Base-by-base conservation (phyloP, 306 rosid genomes). In the Alnus glutinosa region DNA sequence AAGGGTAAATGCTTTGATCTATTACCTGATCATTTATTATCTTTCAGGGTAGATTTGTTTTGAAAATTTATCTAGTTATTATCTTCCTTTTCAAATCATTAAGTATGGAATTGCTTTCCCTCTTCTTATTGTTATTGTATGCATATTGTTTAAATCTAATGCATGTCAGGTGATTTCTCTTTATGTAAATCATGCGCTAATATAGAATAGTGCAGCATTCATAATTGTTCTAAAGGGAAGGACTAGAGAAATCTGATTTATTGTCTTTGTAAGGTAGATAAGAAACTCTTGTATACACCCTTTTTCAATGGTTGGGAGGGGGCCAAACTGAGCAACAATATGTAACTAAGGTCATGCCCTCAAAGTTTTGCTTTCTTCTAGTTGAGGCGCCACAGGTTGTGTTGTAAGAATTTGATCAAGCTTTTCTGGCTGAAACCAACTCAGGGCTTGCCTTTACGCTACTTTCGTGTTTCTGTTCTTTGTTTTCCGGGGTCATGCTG, bases 1-100 rank as follows among this genome's bases (percentile, higher is more conserved):
- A 93, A 85, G 98, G 99, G 98, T 95, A 91, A 83, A 75, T 70
- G 73, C 58, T 84, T 72, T 75, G 14, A 16, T 64, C 79, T 47
- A 36, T 52, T 36, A 80, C 83, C 69, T 63, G 55, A 50, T 34
- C 47, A 11, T 70, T 61, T 23, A n/a, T 36, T 64, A 61, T 18
- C 77, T 71, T 70, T 78, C 59, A 55, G 67, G 71, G 59, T 50
- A 23, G 64, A 57, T 54, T 15, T 54, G 36, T 32, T 50, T 68
- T 39, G 5, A 68, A 10, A 68, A 8, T 9, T 42, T 68, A 42
- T 68, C 12, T 9, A 9, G 18, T 48, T 68, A 42, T 68, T 62
- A 73, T 23, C 68, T 62, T 37, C 55, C 34, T 4, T 37, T 70
- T 66, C 4, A 50, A 34, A 66, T 18, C 55, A 3, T n/a, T 51